Conservation (phyloP, 2,329 filamentous ascomycete species). For the Incumbomyces lentus region DNA sequence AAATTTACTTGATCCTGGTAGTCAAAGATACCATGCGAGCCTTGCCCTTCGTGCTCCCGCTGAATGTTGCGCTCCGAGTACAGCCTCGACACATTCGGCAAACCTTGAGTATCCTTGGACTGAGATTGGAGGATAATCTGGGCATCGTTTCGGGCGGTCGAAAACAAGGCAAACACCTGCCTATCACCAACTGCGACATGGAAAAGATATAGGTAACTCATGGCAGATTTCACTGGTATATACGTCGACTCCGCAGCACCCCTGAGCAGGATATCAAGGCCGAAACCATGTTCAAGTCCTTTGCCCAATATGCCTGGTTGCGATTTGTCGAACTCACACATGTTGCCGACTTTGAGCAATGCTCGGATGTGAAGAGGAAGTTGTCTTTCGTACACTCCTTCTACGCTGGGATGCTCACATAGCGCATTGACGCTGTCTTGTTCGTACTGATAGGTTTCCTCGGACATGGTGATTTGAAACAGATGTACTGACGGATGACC, state of each 20-base stretch:
- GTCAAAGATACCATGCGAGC: slow-evolving; percentile 66
- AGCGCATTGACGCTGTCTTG: slow-evolving; percentile 69
- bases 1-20: slow-evolving; percentile 83
- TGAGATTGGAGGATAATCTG: slow-evolving; percentile 83
- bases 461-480: slow-evolving; percentile 84
- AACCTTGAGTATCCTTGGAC: slow-evolving; percentile 66
- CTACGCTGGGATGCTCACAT: slow-evolving; percentile 86
- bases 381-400: slow-evolving; percentile 94
- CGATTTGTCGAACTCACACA: slow-evolving; percentile 85
- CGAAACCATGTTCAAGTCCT: slow-evolving; percentile 87
- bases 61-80: slow-evolving; percentile 64
- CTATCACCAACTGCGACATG: slow-evolving; percentile 84
- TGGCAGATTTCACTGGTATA: slow-evolving; percentile 55
- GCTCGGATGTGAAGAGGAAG: slow-evolving; percentile 79
- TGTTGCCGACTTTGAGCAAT: slow-evolving; percentile 77
- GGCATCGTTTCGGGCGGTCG: slow-evolving; percentile 66
- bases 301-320: slow-evolving; percentile 85
- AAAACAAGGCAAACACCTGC: slow-evolving; percentile 90
- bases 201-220: slow-evolving; percentile 85
- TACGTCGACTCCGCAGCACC: slow-evolving; percentile 61
- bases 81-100: slow-evolving; percentile 83
- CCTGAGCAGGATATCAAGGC: slow-evolving; percentile 64
- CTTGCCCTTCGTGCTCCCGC: slow-evolving; percentile 56
- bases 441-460: slow-evolving; percentile 78
- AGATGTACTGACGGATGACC: slow-evolving; percentile 88